Percentiles rank a stretch among this genome's conserved stretches.
These are phyloP conservation scores for Nitzschia sp. DNA, from an alignment of 108 stramenopile species.

Conservation along the genomic window DNA sequence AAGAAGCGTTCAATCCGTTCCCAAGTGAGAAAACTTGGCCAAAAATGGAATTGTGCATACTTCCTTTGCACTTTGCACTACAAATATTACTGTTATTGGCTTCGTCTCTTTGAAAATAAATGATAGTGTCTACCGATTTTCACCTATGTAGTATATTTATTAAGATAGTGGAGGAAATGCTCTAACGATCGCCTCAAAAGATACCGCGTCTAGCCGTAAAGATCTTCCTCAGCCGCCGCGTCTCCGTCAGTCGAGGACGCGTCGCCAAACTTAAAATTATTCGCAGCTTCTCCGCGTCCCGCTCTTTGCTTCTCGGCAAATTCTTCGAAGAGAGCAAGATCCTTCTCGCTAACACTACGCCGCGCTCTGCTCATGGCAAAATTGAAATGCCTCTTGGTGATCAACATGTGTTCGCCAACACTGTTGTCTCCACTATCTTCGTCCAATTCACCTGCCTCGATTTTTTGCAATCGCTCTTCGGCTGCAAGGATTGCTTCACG, in stretches of 20 bases:
- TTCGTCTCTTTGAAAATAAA: too few relatives aligned
- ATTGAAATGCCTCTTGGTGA: conserved; percentile 90
- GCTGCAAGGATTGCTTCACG: conserved; percentile 89
- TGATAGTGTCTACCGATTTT: too few relatives aligned
- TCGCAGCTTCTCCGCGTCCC: conserved; percentile 80
- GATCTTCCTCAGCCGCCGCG: conserved; percentile 44
- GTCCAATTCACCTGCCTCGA: conserved; percentile 58
- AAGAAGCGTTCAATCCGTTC: too few relatives aligned
- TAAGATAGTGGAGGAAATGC: too few relatives aligned
- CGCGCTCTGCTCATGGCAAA: conserved; percentile 91
- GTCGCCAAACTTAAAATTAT: conserved; percentile 84
- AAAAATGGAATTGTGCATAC: too few relatives aligned
- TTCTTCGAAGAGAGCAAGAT: conserved; percentile 91
- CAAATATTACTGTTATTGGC: too few relatives aligned
- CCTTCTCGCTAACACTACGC: conserved; percentile 88
- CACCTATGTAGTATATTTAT: too few relatives aligned
- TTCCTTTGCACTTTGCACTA: too few relatives aligned
- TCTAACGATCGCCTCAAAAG: too few relatives aligned
- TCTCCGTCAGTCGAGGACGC: conserved; percentile 32
- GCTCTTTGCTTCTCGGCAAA: conserved; percentile 91
- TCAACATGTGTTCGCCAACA: conserved; percentile 54
- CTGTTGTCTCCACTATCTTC: conserved; percentile 44
- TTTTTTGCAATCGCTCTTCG: conserved; percentile 53
- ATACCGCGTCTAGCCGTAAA: conserved; percentile 57
- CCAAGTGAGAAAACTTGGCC: too few relatives aligned